Conservation (phyloP, 2,329 filamentous ascomycete genomes). For the Diplodia sapinea region DNA sequence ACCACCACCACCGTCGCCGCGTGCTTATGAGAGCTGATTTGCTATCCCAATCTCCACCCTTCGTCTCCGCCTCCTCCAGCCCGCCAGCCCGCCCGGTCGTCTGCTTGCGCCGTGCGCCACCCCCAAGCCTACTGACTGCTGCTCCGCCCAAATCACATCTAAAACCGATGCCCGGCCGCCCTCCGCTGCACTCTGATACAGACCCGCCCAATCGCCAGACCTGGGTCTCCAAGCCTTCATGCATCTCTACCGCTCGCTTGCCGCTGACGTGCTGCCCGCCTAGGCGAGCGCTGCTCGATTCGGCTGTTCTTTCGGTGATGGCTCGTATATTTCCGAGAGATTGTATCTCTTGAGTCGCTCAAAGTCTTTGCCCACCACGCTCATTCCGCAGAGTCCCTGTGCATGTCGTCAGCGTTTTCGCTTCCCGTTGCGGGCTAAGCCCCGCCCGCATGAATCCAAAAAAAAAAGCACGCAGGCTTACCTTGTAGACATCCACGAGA, state of each 20-base stretch:
- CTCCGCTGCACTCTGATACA: constrained; percentile 15
- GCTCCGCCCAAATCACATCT: constrained; percentile 3
- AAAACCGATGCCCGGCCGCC: constrained; percentile 15
- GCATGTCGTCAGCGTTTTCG: constrained; percentile 33
- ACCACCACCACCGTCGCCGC: neutral
- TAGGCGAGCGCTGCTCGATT: constrained; percentile 31
- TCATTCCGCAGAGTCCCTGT: constrained; percentile 77
- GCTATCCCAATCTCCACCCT: constrained; percentile 24
- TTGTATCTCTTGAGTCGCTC: constrained; percentile 78
- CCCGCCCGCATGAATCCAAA: neutral
- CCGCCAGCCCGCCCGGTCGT: constrained; percentile 11
- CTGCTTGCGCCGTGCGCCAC: constrained; percentile 10
- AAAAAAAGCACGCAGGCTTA: constrained; percentile 49
- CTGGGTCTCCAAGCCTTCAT: neutral
- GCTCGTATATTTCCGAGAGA: constrained; percentile 72
- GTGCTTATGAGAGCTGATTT: constrained; percentile 11
- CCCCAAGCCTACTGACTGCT: neutral
- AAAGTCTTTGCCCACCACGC: constrained; percentile 76
- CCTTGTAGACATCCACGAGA: constrained; percentile 80
- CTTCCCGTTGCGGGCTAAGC: constrained; percentile 3
- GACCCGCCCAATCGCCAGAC: constrained; percentile 3
- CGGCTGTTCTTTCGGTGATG: constrained; percentile 46
- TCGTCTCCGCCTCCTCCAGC: constrained; percentile 11
- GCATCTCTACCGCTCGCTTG: constrained; percentile 2
- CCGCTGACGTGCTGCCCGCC: neutral